phyloP scores from a whole-genome alignment of 1,139 yeast species.

The Debaryomycetaceae sp. region DNA sequence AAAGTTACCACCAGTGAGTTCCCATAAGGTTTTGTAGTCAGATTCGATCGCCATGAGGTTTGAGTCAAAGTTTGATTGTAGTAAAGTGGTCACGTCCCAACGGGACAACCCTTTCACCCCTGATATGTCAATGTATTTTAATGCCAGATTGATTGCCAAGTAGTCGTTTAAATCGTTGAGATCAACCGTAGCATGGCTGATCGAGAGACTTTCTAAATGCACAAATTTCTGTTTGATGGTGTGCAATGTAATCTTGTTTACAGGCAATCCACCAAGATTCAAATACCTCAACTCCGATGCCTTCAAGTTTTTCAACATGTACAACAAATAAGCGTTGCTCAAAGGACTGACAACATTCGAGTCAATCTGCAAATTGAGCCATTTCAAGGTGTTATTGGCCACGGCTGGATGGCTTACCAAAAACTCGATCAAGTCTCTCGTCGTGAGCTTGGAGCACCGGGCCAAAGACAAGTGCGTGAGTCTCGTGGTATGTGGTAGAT shows the following conservation, averaged over 20 bases:
- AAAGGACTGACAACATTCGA: conserved; percentile 63
- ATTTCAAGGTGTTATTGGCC: conserved; percentile 50
- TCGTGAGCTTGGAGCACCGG: conserved; percentile 72
- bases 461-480: conserved; percentile 78
- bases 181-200: conserved; percentile 56
- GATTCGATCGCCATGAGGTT: conserved; percentile 36
- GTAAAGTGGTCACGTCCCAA: conserved; percentile 22
- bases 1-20: conserved; percentile 38
- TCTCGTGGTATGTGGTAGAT: conserved; percentile 50
- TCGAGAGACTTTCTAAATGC: conserved; percentile 56
- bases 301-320: conserved; percentile 50
- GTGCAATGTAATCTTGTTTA: conserved; percentile 50
- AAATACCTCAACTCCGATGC: conserved; percentile 54
- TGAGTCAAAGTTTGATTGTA: conserved; percentile 27
- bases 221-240: conserved; percentile 55
- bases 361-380: conserved; percentile 79
- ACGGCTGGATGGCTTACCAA: conserved; percentile 73
- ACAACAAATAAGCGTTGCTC: conserved; percentile 56
- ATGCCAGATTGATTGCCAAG: conserved; percentile 27
- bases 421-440: conserved; percentile 70
- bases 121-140: conserved; percentile 37
- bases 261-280: conserved; percentile 76
- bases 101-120: conserved; percentile 34
- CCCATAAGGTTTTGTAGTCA: conserved; percentile 39
- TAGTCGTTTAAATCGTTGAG: conserved; percentile 49